phyloP scores from a whole-genome alignment of 495 filamentous ascomycete genomes.

The Stereocaulon alpinum region DNA sequence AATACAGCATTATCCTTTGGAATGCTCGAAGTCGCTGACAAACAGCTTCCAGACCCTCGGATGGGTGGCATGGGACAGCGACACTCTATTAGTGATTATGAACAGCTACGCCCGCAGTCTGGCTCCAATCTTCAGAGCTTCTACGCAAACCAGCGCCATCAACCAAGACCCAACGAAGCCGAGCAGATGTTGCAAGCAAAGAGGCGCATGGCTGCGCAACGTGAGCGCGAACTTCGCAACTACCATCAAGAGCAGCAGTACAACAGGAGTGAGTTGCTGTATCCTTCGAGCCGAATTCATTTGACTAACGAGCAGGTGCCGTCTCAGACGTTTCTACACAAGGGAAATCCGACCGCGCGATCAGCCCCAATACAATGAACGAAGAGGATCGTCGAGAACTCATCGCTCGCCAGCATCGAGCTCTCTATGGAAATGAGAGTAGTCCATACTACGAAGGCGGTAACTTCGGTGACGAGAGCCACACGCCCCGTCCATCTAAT shows the following conservation, averaged over 20 bases:
- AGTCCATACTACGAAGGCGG: conserved; percentile 47
- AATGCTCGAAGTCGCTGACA: conserved; percentile 12
- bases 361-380: conserved; percentile 83
- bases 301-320: conserved; percentile 43
- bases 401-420: conserved; percentile 87
- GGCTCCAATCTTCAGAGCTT: conserved; percentile 81
- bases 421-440: conserved; percentile 74
- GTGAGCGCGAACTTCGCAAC: conserved; percentile 97
- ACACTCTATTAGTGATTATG: conserved; percentile 83
- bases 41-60: conserved; percentile 37
- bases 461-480: conserved; percentile 53
- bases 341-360: conserved; percentile 76
- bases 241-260: conserved; percentile 99
- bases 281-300: conserved; percentile 13
- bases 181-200: conserved; percentile 99
- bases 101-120: conserved; percentile 59
- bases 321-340: conserved; percentile 71
- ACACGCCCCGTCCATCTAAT: conserved; percentile 46
- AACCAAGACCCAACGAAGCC: conserved; percentile 84
- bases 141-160: conserved; percentile 88
- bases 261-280: conserved; percentile 81
- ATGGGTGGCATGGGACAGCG: conserved; percentile 43
- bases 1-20: conserved; percentile 7
- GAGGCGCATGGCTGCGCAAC: conserved; percentile 94
- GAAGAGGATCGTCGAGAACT: conserved; percentile 95